These are phyloP conservation scores for Monosporascus ibericus DNA, from an alignment of 2,329 filamentous ascomycete species.

Conservation along the genomic window DNA sequence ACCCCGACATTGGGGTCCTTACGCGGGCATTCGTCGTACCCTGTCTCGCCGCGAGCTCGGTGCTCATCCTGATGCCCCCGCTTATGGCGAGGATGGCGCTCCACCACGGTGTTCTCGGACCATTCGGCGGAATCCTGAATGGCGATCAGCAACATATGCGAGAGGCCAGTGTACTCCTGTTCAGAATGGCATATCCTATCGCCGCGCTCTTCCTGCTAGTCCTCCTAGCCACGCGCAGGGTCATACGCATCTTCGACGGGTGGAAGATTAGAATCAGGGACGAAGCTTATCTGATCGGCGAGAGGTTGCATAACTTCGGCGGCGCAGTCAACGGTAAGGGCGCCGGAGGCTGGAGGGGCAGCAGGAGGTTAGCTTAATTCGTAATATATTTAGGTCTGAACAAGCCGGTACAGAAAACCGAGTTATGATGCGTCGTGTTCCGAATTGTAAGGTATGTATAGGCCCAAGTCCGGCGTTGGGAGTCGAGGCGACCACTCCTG, in stretches of 20 bases:
- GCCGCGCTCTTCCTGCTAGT: slow-evolving; percentile 44
- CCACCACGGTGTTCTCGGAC: slow-evolving; percentile 9
- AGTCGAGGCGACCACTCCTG: no score
- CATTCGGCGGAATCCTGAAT: slow-evolving; percentile 7
- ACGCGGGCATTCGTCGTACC: slow-evolving; percentile 87
- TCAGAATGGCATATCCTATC: slow-evolving; percentile 65
- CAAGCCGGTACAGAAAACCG: no score
- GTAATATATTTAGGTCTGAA: no score
- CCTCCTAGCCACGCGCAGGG: slow-evolving; percentile 40
- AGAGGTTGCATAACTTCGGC: slow-evolving; percentile 83
- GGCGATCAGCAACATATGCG: slow-evolving; percentile 15
- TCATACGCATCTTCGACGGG: slow-evolving; percentile 57
- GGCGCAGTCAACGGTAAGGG: slow-evolving; percentile 17
- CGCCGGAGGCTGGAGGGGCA: slow-evolving; percentile 16
- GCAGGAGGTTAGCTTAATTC: slow-evolving; percentile 10
- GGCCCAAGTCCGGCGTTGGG: no score
- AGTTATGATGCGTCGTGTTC: no score
- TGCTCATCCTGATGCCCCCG: slow-evolving; percentile 61
- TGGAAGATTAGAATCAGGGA: slow-evolving; percentile 84
- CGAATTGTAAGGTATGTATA: no score
- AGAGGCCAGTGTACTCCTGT: slow-evolving; percentile 32
- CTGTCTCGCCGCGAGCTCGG: slow-evolving; percentile 51
- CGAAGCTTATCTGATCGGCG: slow-evolving; percentile 93
- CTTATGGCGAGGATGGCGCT: slow-evolving; percentile 48
- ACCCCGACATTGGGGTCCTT: slow-evolving; percentile 71